Base-by-base conservation (phyloP, 108 stramenopile species). In the Ochromonas danica region DNA sequence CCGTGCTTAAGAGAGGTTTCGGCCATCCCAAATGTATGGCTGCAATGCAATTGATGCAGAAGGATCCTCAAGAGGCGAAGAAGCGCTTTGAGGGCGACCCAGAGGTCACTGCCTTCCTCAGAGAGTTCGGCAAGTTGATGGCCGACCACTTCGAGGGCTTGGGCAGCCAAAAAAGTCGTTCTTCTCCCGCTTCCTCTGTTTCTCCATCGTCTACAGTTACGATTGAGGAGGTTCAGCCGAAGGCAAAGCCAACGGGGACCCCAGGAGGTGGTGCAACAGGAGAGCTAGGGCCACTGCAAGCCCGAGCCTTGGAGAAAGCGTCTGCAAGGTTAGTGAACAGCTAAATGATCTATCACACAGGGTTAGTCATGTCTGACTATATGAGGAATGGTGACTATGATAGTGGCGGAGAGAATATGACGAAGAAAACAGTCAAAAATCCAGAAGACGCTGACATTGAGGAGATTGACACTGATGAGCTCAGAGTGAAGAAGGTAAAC, bases 121-220 rank as follows among this genome's bases (percentile, higher is more conserved):
- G 36, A 1, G 79, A 80, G 0, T 80, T 80, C 36, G n/a, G 67
- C 42, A 35, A 43, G 27, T 61, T 80, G 38, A 80, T 80, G 79
- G 39, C 40, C 2, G 17, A 35, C 2, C 79, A 80, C 38, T 71
- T 80, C 39, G n/a, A 14, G 3, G 3, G 36, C 30, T 65, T 80
- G 14, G 79, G 31, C 1, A 62, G 36, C 0, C 0, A 31, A 80
- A 0, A 65, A 80, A 31, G 28, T 42, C 2, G 14, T 27, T 39
- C 61, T 38, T 6, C 0, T 14, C 0, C 31, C 39, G 25, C 71
- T n/a, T n/a, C n/a, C n/a, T n/a, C n/a, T n/a, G n/a, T n/a, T n/a
- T n/a, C n/a, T n/a, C 65, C 65, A 2, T 67, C 22, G 14, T n/a
- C n/a, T n/a, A n/a, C n/a, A 14, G 14, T 40, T 1, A 17, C 39